Percentiles rank a stretch among this genome's conserved stretches.
Evolutionary conservation across 1,284 basidiomycete genomes (phyloP).

Genomic region (Rhizoctonia solani): DNA sequence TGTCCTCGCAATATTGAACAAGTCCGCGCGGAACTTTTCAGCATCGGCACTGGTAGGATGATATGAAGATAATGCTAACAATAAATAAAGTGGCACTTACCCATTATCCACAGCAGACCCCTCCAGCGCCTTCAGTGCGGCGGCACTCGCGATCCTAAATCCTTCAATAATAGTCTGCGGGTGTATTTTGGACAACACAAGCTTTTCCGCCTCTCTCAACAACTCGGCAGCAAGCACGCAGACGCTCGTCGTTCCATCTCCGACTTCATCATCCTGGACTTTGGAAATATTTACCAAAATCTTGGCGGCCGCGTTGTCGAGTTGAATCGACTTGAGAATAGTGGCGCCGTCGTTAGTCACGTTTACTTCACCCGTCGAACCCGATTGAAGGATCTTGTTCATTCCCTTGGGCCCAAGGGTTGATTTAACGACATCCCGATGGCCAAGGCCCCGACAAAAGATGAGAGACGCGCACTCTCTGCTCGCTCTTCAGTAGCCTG

Average conservation of each 20-base stretch:
- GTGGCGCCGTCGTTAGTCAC: slow-evolving; percentile 99
- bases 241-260: slow-evolving; percentile 95
- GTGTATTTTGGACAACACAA: slow-evolving; percentile 92
- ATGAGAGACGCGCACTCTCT: slow-evolving; percentile 98
- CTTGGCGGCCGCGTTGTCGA: slow-evolving; percentile 99
- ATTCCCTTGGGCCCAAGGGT: slow-evolving; percentile 97
- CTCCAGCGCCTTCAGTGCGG: slow-evolving; percentile 85
- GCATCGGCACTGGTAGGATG: slow-evolving; percentile 62
- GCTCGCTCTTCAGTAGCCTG: slow-evolving; percentile 96
- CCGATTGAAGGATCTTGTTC: slow-evolving; percentile 95
- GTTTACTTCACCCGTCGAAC: slow-evolving; percentile 87
- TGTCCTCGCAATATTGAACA: slow-evolving; percentile 96
- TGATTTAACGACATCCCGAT: slow-evolving; percentile 98
- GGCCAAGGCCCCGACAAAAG: slow-evolving; percentile 96
- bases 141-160: slow-evolving; percentile 88
- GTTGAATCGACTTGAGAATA: slow-evolving; percentile 94
- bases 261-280: slow-evolving; percentile 99
- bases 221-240: slow-evolving; percentile 93
- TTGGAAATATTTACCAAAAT: slow-evolving; percentile 99
- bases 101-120: slow-evolving; percentile 81
- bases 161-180: slow-evolving; percentile 99
- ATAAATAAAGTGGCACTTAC: slow-evolving; percentile 51
- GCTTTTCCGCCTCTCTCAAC: slow-evolving; percentile 92
- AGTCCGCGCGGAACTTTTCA: slow-evolving; percentile 79
- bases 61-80: slow-evolving; percentile 23